Evolutionary conservation across 805 yeast genomes (phyloP).

Genomic region (Wickerhamiella shivajii): DNA sequence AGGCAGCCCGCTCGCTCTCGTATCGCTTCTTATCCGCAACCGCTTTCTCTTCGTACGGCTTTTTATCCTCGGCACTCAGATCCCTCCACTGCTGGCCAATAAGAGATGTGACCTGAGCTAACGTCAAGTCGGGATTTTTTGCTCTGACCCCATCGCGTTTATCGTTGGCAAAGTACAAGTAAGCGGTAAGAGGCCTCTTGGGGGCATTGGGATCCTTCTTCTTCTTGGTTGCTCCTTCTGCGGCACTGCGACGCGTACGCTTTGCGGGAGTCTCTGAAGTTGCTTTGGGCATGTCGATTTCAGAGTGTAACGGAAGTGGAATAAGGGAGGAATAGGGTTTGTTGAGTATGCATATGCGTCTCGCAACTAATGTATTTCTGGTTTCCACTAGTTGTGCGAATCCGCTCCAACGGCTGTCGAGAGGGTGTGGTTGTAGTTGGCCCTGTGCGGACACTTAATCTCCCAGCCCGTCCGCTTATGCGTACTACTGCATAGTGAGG

Average conservation of each 20-base stretch:
- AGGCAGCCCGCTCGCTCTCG: constrained; percentile 83
- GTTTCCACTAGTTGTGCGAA: no score
- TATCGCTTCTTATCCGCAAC: constrained; percentile 95
- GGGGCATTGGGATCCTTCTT: constrained; percentile 68
- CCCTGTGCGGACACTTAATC: no score
- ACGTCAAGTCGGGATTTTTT: constrained; percentile 91
- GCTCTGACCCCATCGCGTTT: constrained; percentile 91
- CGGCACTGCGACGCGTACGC: constrained; percentile 11
- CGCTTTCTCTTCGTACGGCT: constrained; percentile 86
- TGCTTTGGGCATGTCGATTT: constrained; percentile 17
- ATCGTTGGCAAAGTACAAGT: constrained; percentile 97
- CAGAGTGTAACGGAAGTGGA: background rate
- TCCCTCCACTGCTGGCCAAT: constrained; percentile 97
- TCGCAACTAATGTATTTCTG: no score
- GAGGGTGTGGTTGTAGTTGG: no score
- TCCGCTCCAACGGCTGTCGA: no score
- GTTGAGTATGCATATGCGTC: background rate
- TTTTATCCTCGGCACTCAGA: constrained; percentile 64
- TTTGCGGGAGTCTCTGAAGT: constrained; percentile 10
- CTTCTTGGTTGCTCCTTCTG: constrained; percentile 16
- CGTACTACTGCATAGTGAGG: no score
- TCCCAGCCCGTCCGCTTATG: no score
- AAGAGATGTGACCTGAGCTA: constrained; percentile 85
- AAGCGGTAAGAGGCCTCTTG: constrained; percentile 94
- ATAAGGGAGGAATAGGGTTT: background rate